Conservation (phyloP, 2,329 filamentous ascomycete species). For the Aspergillus amoenus region DNA sequence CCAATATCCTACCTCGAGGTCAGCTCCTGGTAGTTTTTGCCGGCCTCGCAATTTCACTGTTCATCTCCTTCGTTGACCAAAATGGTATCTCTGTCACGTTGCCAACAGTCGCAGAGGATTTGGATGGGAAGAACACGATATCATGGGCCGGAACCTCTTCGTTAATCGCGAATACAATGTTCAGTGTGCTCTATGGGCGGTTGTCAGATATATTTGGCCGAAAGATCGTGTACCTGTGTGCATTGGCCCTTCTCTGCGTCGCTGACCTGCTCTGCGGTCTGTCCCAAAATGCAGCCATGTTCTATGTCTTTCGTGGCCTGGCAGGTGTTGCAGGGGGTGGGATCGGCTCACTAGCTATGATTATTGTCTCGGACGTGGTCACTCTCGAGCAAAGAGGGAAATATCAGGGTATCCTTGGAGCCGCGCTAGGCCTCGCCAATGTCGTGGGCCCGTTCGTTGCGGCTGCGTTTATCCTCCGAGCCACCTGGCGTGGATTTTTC, state of each 20-base stretch:
- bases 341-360: constrained; percentile 59
- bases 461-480: constrained; percentile 44
- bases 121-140: constrained; percentile 48
- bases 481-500: constrained; percentile 49
- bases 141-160: constrained; percentile 74
- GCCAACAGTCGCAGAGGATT: constrained; percentile 43
- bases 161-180: constrained; percentile 64
- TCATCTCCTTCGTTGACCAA: constrained; percentile 60
- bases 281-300: constrained; percentile 54
- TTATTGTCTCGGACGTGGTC: constrained; percentile 62
- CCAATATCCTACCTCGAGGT: constrained; percentile 54
- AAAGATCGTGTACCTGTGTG: constrained; percentile 57
- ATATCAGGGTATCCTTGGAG: constrained; percentile 50
- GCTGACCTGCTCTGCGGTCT: constrained; percentile 62
- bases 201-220: constrained; percentile 62
- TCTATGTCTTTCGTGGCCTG: constrained; percentile 62
- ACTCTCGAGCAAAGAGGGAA: constrained; percentile 60
- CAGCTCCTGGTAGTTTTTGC: constrained; percentile 51
- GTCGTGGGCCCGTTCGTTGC: constrained; percentile 49
- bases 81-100: constrained; percentile 51
- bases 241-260: constrained; percentile 53
- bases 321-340: constrained; percentile 64
- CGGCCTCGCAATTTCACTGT: constrained; percentile 51
- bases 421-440: constrained; percentile 47
- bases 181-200: constrained; percentile 64